Conservation (phyloP, 2,329 filamentous ascomycete genomes). For the Thermoascus crustaceus region DNA sequence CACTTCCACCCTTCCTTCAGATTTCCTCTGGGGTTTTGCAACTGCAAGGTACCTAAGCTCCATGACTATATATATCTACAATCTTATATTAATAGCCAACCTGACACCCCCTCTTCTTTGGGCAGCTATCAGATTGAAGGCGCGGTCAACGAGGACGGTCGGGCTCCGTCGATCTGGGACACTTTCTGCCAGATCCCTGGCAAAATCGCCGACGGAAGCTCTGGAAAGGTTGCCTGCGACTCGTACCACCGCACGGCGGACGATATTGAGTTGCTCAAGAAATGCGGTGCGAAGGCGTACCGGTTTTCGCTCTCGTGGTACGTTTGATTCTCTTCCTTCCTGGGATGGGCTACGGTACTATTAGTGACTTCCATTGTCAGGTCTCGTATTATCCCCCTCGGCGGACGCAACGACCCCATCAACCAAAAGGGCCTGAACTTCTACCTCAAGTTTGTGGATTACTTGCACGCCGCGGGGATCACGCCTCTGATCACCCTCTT, state of each 20-base stretch:
- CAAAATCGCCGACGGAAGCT: conserved; percentile 72
- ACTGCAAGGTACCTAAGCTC: conserved; percentile 70
- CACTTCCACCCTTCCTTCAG: conserved; percentile 46
- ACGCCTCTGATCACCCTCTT: conserved; percentile 73
- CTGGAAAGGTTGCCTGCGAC: conserved; percentile 73
- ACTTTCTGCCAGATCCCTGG: conserved; percentile 73
- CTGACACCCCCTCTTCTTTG: not conserved
- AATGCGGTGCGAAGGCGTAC: conserved; percentile 64
- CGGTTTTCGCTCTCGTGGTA: conserved; percentile 75
- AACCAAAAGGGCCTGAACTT: conserved; percentile 70
- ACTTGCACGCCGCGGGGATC: conserved; percentile 67
- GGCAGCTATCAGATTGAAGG: conserved; percentile 82
- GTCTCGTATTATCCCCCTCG: conserved; percentile 75
- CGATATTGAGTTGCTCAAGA: conserved; percentile 70
- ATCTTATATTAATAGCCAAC: no score
- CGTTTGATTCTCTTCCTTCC: not conserved
- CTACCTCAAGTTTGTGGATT: conserved; percentile 72
- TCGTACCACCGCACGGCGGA: conserved; percentile 72
- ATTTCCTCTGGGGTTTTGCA: conserved; percentile 74
- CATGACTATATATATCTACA: no score
- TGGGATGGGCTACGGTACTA: not conserved
- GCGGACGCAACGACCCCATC: conserved; percentile 71
- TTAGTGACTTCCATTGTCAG: conserved; percentile 13
- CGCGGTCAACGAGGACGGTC: conserved; percentile 63
- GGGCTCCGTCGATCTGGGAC: conserved; percentile 81